phyloP scores from a whole-genome alignment of 2,329 filamentous ascomycete genomes.

The Davidsoniella australis region DNA sequence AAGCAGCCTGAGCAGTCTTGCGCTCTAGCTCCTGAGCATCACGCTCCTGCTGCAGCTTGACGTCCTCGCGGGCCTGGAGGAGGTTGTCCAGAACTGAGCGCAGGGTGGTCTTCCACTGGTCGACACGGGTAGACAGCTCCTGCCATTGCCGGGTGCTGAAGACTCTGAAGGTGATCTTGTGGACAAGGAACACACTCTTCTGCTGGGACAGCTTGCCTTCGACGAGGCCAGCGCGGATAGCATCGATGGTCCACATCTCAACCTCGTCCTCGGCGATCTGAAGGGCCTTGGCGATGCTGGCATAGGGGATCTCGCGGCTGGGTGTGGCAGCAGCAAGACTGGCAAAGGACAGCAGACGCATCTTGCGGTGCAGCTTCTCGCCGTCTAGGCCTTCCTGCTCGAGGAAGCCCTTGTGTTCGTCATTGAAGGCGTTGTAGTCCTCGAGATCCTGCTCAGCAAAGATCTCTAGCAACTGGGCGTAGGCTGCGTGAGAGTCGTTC shows the following conservation, averaged over 20 bases:
- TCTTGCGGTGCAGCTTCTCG: constrained; percentile 73
- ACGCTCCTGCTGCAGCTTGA: constrained; percentile 59
- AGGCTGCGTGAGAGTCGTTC: constrained; percentile 63
- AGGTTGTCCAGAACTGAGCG: constrained; percentile 63
- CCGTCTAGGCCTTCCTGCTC: constrained; percentile 58
- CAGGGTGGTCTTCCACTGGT: constrained; percentile 78
- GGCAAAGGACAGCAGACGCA: constrained; percentile 84
- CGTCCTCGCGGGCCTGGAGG: constrained; percentile 64
- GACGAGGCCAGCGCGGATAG: constrained; percentile 85
- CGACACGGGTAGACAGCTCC: constrained; percentile 76
- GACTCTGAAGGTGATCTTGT: constrained; percentile 89
- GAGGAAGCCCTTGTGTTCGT: constrained; percentile 76
- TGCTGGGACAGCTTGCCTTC: constrained; percentile 93
- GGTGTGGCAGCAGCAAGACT: constrained; percentile 71
- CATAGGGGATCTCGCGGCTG: constrained; percentile 77
- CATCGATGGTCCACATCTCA: constrained; percentile 97
- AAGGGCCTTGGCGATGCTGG: constrained; percentile 65
- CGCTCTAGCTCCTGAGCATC: constrained; percentile 56
- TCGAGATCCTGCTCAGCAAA: constrained; percentile 89
- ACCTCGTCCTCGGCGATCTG: constrained; percentile 71
- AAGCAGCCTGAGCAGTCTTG: constrained; percentile 34
- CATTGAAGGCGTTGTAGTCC: constrained; percentile 88
- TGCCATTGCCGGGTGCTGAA: constrained; percentile 98
- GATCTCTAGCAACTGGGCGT: constrained; percentile 86
- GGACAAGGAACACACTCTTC: constrained; percentile 83